A percentile compares a stretch with the other conserved stretches of the same genome.
phyloP scores from a whole-genome alignment of 306 rosid species.

The Pachyrhizus erosus region DNA sequence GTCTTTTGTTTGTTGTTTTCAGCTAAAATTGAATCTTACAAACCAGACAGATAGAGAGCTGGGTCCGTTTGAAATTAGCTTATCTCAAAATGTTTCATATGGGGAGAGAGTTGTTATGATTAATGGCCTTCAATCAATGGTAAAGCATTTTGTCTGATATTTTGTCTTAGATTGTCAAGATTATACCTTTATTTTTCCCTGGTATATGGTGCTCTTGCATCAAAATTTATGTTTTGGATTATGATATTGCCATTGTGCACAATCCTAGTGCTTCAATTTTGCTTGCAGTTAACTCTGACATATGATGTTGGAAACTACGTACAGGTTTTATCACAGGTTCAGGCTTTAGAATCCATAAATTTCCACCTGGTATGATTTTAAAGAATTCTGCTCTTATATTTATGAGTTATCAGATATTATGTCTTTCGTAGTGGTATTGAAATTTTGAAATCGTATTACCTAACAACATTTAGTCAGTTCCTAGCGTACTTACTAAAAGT shows the following conservation, averaged over 20 bases:
- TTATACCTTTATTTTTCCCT: constrained; percentile 16
- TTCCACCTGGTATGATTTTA: constrained; percentile 66
- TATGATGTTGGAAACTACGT: constrained; percentile 29
- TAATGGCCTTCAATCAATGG: constrained; percentile 89
- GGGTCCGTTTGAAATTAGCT: constrained; percentile 88
- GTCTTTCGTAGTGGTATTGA: constrained; percentile 5
- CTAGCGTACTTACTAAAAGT: not conserved
- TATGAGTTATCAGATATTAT: constrained; percentile 34
- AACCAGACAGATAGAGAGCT: constrained; percentile 81
- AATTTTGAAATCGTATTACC: constrained; percentile 24
- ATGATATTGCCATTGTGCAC: constrained; percentile 42
- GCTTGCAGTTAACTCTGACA: constrained; percentile 24
- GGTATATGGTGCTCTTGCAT: constrained; percentile 20
- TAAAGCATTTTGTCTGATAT: constrained; percentile 49
- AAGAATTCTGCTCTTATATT: constrained; percentile 18
- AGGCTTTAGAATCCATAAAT: constrained; percentile 57
- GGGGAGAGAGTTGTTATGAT: constrained; percentile 70
- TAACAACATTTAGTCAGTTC: constrained; percentile 1
- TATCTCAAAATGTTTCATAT: constrained; percentile 59
- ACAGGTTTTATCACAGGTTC: constrained; percentile 61
- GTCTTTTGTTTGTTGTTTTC: constrained; percentile 50
- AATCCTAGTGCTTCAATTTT: constrained; percentile 20
- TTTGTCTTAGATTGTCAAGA: constrained; percentile 29
- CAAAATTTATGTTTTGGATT: constrained; percentile 36
- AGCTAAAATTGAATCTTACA: constrained; percentile 74